Evolutionary conservation across 73 alveolate genomes (phyloP).

Genomic region (Paraurostyla sp.): DNA sequence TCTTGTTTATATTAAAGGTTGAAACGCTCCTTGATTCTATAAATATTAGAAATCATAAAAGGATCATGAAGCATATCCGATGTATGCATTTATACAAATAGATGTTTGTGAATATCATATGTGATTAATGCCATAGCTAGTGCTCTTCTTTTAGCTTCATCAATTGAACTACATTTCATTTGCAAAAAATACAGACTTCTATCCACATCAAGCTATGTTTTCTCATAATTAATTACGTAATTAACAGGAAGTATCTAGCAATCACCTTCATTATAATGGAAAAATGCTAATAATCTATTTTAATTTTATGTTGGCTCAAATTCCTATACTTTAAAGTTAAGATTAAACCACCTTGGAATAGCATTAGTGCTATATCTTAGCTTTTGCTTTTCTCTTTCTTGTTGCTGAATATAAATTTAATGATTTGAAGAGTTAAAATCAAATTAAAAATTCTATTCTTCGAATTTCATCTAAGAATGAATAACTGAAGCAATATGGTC

Average conservation of each 20-base stretch:
- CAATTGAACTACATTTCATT: conserved; percentile 25
- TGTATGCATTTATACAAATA: conserved; percentile 4
- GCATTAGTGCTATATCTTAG: neutral
- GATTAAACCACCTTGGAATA: conserved; percentile 25
- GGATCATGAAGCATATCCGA: conserved; percentile 45
- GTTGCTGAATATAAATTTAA: neutral
- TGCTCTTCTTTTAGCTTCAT: conserved; percentile 38
- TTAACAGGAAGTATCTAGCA: conserved; percentile 31
- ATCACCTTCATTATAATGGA: conserved; percentile 50
- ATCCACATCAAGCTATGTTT: neutral
- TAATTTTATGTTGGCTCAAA: neutral
- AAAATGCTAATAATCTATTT: conserved; percentile 20
- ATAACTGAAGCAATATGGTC: neutral
- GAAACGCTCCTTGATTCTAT: neutral
- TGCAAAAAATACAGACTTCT: conserved; percentile 2
- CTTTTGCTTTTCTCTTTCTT: neutral
- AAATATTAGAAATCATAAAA: conserved; percentile 10
- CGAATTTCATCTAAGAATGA: neutral
- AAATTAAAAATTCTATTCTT: neutral
- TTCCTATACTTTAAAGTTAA: neutral
- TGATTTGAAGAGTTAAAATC: neutral
- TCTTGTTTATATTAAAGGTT: neutral
- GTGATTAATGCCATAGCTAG: conserved; percentile 8
- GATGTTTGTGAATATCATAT: conserved; percentile 19
- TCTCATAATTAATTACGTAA: conserved; percentile 23